phyloP scores from a whole-genome alignment of 495 filamentous ascomycete species.

The Trichoderma reesei region DNA sequence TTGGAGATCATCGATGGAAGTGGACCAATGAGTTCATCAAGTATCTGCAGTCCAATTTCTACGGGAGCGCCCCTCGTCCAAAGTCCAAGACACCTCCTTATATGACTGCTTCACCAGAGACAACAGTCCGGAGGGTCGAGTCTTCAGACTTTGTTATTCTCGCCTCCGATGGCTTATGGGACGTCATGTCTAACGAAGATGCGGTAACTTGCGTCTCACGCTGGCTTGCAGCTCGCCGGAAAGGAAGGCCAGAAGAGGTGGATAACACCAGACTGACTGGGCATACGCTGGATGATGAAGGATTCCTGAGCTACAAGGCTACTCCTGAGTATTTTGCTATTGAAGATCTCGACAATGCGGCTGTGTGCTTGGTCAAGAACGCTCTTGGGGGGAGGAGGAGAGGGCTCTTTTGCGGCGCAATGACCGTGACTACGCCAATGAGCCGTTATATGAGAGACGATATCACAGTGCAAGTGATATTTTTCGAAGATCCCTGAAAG shows the following conservation, averaged over 20 bases:
- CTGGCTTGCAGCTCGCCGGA: conserved; percentile 38
- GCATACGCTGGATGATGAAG: conserved; percentile 13
- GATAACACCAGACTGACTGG: conserved; percentile 12
- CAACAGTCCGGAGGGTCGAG: conserved; percentile 44
- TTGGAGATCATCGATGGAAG: conserved; percentile 57
- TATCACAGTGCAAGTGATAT: conserved; percentile 54
- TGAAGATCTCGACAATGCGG: conserved; percentile 47
- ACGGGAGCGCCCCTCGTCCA: conserved; percentile 29
- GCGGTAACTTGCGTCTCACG: conserved; percentile 47
- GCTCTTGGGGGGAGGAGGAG: conserved; percentile 50
- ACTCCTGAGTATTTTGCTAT: conserved; percentile 11
- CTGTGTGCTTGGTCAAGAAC: conserved; percentile 52
- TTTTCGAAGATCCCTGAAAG: conserved; percentile 31
- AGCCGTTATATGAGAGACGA: conserved; percentile 45
- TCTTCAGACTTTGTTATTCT: conserved; percentile 49
- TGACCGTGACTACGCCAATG: conserved; percentile 40
- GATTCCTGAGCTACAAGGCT: conserved; percentile 12
- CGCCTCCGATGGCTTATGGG: conserved; percentile 58
- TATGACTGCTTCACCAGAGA: conserved; percentile 53
- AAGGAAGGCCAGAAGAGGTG: conserved; percentile 14
- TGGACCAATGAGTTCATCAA: conserved; percentile 42
- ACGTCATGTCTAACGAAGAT: conserved; percentile 46
- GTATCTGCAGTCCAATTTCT: neutral
- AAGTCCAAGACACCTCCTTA: conserved; percentile 49
- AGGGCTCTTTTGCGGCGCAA: conserved; percentile 42